Conservation (phyloP, 1,139 yeast species). For the Petasospora rhodanensis region DNA sequence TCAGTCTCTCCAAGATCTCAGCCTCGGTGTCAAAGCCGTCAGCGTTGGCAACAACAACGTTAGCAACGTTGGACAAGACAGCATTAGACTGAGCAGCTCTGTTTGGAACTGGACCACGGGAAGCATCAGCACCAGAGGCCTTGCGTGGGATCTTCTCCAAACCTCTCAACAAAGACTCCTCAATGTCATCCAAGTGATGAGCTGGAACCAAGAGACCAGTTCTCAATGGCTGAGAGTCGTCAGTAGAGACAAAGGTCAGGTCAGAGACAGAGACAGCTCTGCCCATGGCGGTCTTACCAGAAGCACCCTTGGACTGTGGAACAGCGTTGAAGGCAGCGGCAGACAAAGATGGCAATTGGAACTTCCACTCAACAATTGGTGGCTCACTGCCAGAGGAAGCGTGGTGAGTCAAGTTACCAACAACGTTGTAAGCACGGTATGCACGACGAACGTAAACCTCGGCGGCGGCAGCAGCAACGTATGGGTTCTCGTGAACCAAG, state of each 20-base stretch:
- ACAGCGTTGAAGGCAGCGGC: constrained; percentile 68
- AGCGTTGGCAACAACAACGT: constrained; percentile 67
- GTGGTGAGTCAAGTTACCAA: constrained; percentile 68
- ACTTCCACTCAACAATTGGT: constrained; percentile 83
- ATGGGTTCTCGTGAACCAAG: constrained; percentile 75
- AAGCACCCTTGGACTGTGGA: constrained; percentile 45
- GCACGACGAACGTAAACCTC: constrained; percentile 97
- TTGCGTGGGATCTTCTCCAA: constrained; percentile 59
- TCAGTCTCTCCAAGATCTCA: constrained; percentile 58
- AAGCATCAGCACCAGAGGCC: constrained; percentile 27
- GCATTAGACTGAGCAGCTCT: constrained; percentile 36
- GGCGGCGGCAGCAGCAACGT: constrained; percentile 93
- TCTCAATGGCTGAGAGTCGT: constrained; percentile 59
- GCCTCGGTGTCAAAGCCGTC: constrained; percentile 74
- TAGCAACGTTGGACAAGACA: constrained; percentile 69
- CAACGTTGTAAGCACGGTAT: constrained; percentile 89
- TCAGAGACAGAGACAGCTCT: constrained; percentile 93
- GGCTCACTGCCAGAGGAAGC: constrained; percentile 31
- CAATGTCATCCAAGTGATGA: constrained; percentile 82
- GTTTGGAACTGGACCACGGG: constrained; percentile 39
- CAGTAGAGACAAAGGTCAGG: constrained; percentile 76
- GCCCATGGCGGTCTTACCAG: constrained; percentile 47
- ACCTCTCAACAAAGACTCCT: constrained; percentile 74
- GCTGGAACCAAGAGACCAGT: constrained; percentile 86
- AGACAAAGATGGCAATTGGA: constrained; percentile 85